phyloP scores from a whole-genome alignment of 306 rosid species.

The Vigna mungo region DNA sequence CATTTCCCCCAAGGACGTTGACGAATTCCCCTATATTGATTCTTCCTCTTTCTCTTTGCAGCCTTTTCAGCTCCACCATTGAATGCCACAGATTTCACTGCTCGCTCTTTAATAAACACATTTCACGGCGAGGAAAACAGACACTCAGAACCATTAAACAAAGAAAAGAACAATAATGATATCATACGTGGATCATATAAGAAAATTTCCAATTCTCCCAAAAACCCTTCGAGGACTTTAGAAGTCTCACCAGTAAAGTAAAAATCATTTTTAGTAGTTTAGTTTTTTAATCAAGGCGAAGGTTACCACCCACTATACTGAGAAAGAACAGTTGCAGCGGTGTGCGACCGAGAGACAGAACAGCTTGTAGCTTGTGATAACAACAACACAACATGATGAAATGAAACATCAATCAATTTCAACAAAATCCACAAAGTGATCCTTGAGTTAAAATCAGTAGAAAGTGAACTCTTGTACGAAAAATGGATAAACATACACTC shows the following conservation, averaged over 20 bases:
- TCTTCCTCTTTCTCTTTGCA: constrained; percentile 79
- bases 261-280: background rate
- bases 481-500: constrained; percentile 2
- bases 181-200: constrained; percentile 10
- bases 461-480: background rate
- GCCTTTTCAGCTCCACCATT: constrained; percentile 63
- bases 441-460: background rate
- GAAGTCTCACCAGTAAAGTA: background rate
- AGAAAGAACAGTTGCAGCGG: background rate
- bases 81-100: constrained; percentile 55
- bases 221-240: background rate
- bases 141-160: background rate
- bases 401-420: background rate
- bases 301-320: background rate
- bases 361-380: constrained; percentile 9
- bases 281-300: background rate
- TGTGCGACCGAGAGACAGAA: constrained; percentile 14
- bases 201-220: background rate
- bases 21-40: constrained; percentile 83
- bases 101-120: constrained; percentile 48
- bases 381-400: background rate
- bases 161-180: background rate
- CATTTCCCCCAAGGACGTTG: constrained; percentile 98
- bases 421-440: constrained; percentile 19
- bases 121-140: background rate